Evolutionary conservation across 2,329 filamentous ascomycete genomes (phyloP).

Genomic region (Kalaharituber pfeilii): DNA sequence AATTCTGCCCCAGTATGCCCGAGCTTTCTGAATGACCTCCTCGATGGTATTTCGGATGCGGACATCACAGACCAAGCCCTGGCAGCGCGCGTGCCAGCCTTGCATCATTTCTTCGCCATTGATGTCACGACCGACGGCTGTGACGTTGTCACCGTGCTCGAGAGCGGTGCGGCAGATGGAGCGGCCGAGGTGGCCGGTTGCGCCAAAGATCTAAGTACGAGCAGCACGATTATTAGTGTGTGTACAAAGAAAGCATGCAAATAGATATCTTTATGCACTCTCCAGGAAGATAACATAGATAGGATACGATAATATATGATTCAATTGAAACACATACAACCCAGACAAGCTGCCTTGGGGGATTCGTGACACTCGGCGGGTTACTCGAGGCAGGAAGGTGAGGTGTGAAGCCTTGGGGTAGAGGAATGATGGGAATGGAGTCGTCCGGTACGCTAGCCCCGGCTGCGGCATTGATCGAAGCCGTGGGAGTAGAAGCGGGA

Average conservation of each 20-base stretch:
- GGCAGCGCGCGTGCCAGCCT: conserved; percentile 50
- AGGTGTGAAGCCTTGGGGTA: conserved; percentile 24
- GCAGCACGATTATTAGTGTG: too few species aligned
- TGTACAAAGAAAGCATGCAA: too few species aligned
- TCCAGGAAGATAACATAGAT: too few species aligned
- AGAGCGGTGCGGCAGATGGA: conserved; percentile 73
- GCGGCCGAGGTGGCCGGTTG: conserved; percentile 91
- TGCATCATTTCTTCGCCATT: conserved; percentile 43
- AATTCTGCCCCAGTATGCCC: conserved; percentile 60
- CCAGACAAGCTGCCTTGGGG: conserved; percentile 66
- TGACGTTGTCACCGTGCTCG: conserved; percentile 63
- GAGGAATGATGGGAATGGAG: too few species aligned
- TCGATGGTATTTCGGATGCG: conserved; percentile 62
- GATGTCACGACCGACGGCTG: conserved; percentile 68
- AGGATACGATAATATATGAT: too few species aligned
- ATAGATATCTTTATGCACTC: too few species aligned
- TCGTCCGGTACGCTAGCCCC: too few species aligned
- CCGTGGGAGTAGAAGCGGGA: too few species aligned
- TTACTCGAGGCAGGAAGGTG: conserved; percentile 71
- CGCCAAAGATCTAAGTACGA: conserved; percentile 50
- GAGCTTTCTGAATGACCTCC: conserved; percentile 49
- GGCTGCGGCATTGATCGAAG: too few species aligned
- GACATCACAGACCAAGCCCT: conserved; percentile 79
- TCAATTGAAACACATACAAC: conserved; percentile 41
- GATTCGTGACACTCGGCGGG: conserved; percentile 54